Conservation (phyloP, 257 asterid genomes). For the Catharanthus roseus region DNA sequence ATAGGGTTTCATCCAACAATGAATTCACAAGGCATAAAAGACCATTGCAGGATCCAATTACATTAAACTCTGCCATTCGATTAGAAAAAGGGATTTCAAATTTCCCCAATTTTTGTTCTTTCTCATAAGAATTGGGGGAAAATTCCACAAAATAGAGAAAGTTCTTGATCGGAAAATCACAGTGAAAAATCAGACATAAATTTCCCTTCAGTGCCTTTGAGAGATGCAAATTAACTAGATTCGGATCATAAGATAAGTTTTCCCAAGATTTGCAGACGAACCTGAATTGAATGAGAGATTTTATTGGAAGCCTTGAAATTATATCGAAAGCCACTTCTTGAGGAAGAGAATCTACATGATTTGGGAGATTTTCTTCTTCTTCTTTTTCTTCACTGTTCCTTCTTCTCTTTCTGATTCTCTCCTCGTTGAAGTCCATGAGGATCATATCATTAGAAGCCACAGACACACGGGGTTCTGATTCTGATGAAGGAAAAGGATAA, state of each 20-base stretch:
- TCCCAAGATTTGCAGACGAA: slow-evolving; percentile 26
- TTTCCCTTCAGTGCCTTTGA: slow-evolving; percentile 10
- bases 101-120: slow-evolving; percentile 12
- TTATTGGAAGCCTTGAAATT: slow-evolving; percentile 38
- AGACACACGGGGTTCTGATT: too few relatives aligned
- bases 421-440: neutral
- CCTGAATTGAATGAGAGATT: slow-evolving; percentile 35
- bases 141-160: slow-evolving; percentile 35
- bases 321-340: slow-evolving; percentile 29
- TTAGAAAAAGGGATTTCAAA: slow-evolving; percentile 25
- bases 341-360: slow-evolving; percentile 20
- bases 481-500: too few relatives aligned
- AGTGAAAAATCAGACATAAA: slow-evolving; percentile 32
- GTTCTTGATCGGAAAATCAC: slow-evolving; percentile 31
- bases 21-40: slow-evolving; percentile 31
- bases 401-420: neutral
- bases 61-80: slow-evolving; percentile 27
- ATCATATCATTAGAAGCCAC: neutral
- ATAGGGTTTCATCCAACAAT: slow-evolving; percentile 15
- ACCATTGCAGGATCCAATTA: slow-evolving; percentile 23
- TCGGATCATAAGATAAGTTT: slow-evolving; percentile 22
- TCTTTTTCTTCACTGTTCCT: neutral
- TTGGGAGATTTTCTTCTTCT: neutral
- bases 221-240: slow-evolving; percentile 17
- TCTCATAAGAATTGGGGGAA: slow-evolving; percentile 7